Conservation (phyloP, 345 rosid genomes). For the Populus pruinosa region DNA sequence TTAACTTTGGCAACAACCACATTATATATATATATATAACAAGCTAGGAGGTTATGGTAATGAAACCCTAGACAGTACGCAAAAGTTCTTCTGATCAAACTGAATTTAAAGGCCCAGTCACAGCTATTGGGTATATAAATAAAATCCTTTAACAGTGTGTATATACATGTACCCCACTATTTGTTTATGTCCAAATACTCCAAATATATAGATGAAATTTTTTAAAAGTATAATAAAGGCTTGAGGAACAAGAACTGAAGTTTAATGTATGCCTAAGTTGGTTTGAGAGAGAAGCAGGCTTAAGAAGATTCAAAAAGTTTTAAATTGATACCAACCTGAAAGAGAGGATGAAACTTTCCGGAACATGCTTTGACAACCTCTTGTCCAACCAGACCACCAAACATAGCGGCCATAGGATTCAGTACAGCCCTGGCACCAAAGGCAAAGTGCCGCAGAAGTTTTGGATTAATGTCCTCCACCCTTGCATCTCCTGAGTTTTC, state of each 20-base stretch:
- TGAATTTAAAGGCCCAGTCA: background rate
- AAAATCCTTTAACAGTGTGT: background rate
- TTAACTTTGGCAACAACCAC: background rate
- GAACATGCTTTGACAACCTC: slow-evolving; percentile 99
- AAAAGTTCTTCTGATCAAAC: background rate
- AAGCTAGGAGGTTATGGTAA: background rate
- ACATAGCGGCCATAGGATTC: slow-evolving; percentile 99
- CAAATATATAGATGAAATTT: background rate
- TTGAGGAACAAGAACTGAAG: background rate
- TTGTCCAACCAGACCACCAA: slow-evolving; percentile 97
- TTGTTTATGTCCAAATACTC: background rate
- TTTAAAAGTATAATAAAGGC: background rate
- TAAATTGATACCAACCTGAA: slow-evolving; percentile 52
- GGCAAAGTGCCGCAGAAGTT: slow-evolving; percentile 77
- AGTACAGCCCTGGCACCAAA: slow-evolving; percentile 94
- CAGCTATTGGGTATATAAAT: background rate
- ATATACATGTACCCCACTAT: background rate
- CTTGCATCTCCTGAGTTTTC: slow-evolving; percentile 65
- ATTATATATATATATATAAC: no score
- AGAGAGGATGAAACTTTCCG: slow-evolving; percentile 94
- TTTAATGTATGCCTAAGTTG: background rate
- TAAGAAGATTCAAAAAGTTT: background rate
- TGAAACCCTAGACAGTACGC: background rate
- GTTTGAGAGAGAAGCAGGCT: background rate
- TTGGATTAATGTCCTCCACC: slow-evolving; percentile 68